phyloP scores from a whole-genome alignment of 2,329 filamentous ascomycete species.

The Xylaria sp. region DNA sequence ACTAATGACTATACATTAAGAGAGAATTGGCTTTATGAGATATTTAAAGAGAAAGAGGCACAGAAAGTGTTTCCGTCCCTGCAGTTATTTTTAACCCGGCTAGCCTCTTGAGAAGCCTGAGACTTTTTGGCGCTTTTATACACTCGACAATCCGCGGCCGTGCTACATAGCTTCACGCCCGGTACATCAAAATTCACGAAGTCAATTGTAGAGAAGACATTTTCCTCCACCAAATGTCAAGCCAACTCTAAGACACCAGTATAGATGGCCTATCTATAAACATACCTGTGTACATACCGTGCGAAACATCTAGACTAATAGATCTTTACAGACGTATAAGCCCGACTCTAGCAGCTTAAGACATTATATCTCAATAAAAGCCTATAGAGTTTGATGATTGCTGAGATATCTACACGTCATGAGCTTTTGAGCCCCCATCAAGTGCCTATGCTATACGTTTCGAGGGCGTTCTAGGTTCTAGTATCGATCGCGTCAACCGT shows the following conservation, averaged over 20 bases:
- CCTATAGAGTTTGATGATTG: background rate
- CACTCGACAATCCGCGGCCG: background rate
- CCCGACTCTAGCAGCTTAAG: background rate
- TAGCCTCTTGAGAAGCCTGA: conserved; percentile 1
- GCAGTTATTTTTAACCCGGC: conserved; percentile 19
- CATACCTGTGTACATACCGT: background rate
- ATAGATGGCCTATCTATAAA: background rate
- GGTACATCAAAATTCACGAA: background rate
- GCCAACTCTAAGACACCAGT: background rate
- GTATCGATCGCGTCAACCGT: background rate
- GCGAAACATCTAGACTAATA: background rate
- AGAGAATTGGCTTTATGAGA: background rate
- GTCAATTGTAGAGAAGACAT: background rate
- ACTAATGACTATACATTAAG: background rate
- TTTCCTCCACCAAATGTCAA: background rate
- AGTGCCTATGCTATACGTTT: background rate
- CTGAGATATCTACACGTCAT: background rate
- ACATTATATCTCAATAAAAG: background rate
- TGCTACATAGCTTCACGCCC: background rate
- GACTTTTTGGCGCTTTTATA: background rate
- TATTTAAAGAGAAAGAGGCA: conserved; percentile 25
- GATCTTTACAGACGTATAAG: background rate
- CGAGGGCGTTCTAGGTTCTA: background rate
- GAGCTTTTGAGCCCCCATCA: background rate
- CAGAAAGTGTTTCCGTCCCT: conserved; percentile 16